Evolutionary conservation across 306 rosid genomes (phyloP).

Genomic region (Morella rubra): DNA sequence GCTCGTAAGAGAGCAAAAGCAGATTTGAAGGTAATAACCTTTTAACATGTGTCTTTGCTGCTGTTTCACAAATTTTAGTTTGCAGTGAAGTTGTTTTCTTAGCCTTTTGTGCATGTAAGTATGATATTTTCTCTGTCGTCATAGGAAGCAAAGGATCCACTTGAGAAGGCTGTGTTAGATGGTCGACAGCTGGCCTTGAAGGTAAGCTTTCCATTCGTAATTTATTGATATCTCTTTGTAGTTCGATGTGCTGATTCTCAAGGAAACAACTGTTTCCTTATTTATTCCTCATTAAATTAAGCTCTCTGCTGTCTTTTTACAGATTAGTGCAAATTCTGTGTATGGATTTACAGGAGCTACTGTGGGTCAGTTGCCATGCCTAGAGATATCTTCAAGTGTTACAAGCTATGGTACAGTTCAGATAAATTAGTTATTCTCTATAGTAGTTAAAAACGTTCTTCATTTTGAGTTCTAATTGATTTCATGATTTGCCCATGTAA

Average conservation of each 20-base stretch:
- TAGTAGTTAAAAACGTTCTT: constrained; percentile 20
- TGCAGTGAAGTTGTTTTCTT: constrained; percentile 18
- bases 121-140: constrained; percentile 19
- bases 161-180: constrained; percentile 93
- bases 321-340: constrained; percentile 97
- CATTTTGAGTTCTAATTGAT: constrained; percentile 26
- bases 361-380: constrained; percentile 86
- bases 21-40: constrained; percentile 70
- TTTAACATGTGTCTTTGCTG: constrained; percentile 8
- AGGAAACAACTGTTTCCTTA: constrained; percentile 9
- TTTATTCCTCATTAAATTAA: constrained; percentile 6
- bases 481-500: constrained; percentile 30
- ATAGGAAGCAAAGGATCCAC: constrained; percentile 92
- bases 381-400: constrained; percentile 98
- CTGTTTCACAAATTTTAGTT: background rate
- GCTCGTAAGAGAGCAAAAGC: constrained; percentile 99
- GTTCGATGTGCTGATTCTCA: background rate
- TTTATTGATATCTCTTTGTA: constrained; percentile 19
- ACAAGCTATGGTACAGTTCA: constrained; percentile 89
- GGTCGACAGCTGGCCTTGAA: constrained; percentile 93
- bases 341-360: constrained; percentile 99
- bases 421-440: constrained; percentile 11
- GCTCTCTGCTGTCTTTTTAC: constrained; percentile 26
- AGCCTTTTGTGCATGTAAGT: constrained; percentile 25
- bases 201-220: constrained; percentile 41